These are phyloP conservation scores for Talaromyces islandicus DNA, from an alignment of 2,329 filamentous ascomycete genomes.

Conservation along the genomic window DNA sequence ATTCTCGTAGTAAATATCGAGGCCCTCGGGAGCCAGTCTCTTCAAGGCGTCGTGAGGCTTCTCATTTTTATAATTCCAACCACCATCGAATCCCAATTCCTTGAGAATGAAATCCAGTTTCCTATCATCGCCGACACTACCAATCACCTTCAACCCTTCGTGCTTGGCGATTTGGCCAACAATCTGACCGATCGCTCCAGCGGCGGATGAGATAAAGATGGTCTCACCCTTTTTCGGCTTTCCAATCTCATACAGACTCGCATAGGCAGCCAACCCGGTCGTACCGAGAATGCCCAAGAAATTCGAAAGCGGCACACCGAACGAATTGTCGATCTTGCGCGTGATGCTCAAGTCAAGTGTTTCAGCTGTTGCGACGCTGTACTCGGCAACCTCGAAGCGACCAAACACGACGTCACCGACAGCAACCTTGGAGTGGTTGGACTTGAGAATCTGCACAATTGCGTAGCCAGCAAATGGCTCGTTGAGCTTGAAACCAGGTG, in stretches of 20 bases:
- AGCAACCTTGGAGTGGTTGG: constrained; percentile 57
- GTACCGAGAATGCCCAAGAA: constrained; percentile 74
- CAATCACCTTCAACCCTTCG: constrained; percentile 71
- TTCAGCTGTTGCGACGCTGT: constrained; percentile 45
- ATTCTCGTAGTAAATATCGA: constrained; percentile 81
- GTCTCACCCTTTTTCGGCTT: constrained; percentile 71
- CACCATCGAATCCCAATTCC: constrained; percentile 64
- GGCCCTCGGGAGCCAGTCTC: constrained; percentile 67
- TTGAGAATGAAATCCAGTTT: constrained; percentile 71
- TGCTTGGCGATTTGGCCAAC: constrained; percentile 82
- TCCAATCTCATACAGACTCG: constrained; percentile 67
- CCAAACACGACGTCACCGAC: constrained; percentile 62
- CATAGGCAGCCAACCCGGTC: constrained; percentile 71
- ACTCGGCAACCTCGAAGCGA: constrained; percentile 59
- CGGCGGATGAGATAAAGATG: constrained; percentile 74
- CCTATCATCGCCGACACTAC: constrained; percentile 70
- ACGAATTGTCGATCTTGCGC: constrained; percentile 54
- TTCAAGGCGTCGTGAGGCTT: constrained; percentile 60
- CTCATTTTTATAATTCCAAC: constrained; percentile 87
- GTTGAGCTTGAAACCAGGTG: constrained; percentile 55
- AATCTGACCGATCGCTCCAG: constrained; percentile 73
- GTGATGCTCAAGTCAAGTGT: constrained; percentile 34
- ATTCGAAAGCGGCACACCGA: constrained; percentile 45
- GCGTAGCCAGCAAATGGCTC: constrained; percentile 58
- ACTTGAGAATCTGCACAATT: constrained; percentile 66